Evolutionary conservation across 345 rosid species (phyloP).

Genomic region (Eucalyptus erythrocorys): DNA sequence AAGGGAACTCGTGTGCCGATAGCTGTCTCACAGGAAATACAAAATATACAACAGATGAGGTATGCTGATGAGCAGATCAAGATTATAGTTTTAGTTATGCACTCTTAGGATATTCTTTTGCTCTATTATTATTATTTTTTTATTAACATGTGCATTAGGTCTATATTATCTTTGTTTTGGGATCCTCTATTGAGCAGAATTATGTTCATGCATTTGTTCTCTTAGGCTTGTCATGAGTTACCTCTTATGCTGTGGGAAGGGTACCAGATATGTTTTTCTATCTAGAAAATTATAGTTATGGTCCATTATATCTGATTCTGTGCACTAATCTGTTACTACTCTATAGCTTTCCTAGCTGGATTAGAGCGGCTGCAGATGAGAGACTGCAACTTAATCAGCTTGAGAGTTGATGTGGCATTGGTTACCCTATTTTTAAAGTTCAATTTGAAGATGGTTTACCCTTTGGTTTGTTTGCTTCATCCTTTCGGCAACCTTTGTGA

Average conservation of each 20-base stretch:
- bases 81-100: background rate
- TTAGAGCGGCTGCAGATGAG: background rate
- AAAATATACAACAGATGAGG: slow-evolving; percentile 45
- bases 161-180: background rate
- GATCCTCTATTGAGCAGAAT: background rate
- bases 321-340: background rate
- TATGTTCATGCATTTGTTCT: background rate
- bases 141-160: background rate
- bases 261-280: background rate
- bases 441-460: background rate
- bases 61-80: slow-evolving; percentile 4
- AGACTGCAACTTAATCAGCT: background rate
- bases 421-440: background rate
- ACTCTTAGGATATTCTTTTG: background rate
- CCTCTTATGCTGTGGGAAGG: background rate
- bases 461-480: background rate
- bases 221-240: background rate
- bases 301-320: background rate
- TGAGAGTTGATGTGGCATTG: background rate
- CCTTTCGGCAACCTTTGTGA: background rate
- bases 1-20: slow-evolving; percentile 28
- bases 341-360: background rate
- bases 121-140: background rate
- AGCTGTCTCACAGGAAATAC: slow-evolving; percentile 9
- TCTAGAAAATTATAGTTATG: background rate